Evolutionary conservation across 805 yeast genomes (phyloP), one percentile per base, ranked within the genome.

Genomic region (Wickerhamomyces mucosus): DNA sequence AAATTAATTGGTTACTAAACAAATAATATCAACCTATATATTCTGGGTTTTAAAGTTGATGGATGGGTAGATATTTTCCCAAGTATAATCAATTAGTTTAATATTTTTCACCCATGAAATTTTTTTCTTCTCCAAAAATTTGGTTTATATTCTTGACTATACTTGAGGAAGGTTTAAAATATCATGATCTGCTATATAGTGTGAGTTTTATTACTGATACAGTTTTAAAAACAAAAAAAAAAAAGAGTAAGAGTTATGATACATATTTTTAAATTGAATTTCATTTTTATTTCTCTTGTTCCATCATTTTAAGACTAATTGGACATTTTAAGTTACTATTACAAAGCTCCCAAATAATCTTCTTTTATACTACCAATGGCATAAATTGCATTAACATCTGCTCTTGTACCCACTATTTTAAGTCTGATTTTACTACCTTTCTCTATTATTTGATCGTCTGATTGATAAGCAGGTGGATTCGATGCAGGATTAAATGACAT

Each of bases 291-390:
- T 14, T 8, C 7, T 21, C 27, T 8, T 24, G 21, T n/a, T 20
- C 20, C n/a, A n/a, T n/a, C n/a, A n/a, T n/a, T n/a, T n/a, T n/a
- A n/a, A n/a, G n/a, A n/a, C n/a, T n/a, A n/a, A n/a, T n/a, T n/a
- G n/a, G n/a, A n/a, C n/a, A n/a, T n/a, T n/a, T n/a, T n/a, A n/a
- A n/a, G n/a, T n/a, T n/a, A n/a, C 7, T 18, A 30, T 43, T 28
- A 75, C 37, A 75, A 56, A 20, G 95, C 94, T 33, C 98, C 98
- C 59, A 92, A 68, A 56, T 85, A 92, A 63, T 92, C 99, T 62
- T 92, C 98, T 58, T 89, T 92, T 51, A 92, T 89, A 58, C 94
- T 82, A 30, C 98, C 99, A 53, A 92, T 92, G 28, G 97, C 98
- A 55, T 85, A 84, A 55, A 92, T 89, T 48, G 92, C 89, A 50